Conservation (phyloP, 768 basidiomycete genomes). For the Leccinum olivaceopallidum region DNA sequence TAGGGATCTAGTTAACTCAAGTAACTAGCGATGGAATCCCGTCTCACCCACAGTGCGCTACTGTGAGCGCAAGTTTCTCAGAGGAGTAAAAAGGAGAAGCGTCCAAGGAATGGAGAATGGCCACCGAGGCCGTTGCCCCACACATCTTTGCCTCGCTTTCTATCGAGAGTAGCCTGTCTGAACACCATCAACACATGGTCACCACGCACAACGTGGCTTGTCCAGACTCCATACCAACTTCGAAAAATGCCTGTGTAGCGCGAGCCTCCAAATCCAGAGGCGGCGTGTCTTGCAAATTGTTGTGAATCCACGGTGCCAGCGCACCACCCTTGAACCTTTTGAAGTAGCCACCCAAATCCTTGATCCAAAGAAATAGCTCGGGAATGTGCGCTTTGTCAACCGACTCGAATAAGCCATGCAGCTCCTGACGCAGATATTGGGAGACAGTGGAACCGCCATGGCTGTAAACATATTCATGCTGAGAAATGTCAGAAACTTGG, state of each 20-base stretch:
- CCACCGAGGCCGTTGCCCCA: slow-evolving; percentile 91
- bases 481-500: neutral
- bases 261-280: slow-evolving; percentile 80
- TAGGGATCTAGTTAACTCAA: slow-evolving; percentile 32
- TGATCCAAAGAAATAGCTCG: slow-evolving; percentile 74
- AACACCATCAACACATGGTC: slow-evolving; percentile 9
- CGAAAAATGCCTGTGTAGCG: slow-evolving; percentile 83
- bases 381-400: slow-evolving; percentile 71
- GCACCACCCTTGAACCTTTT: slow-evolving; percentile 84
- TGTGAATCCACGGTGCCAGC: slow-evolving; percentile 63
- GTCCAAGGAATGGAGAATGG: slow-evolving; percentile 89
- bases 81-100: slow-evolving; percentile 83
- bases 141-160: slow-evolving; percentile 70
- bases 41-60: slow-evolving; percentile 87
- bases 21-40: slow-evolving; percentile 17
- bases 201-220: slow-evolving; percentile 1
- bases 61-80: slow-evolving; percentile 71
- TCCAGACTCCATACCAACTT: slow-evolving; percentile 53
- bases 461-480: slow-evolving; percentile 41
- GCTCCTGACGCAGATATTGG: slow-evolving; percentile 79
- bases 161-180: slow-evolving; percentile 71
- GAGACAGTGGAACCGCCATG: slow-evolving; percentile 78
- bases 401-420: slow-evolving; percentile 83
- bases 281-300: slow-evolving; percentile 26
- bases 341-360: slow-evolving; percentile 87